phyloP scores from a whole-genome alignment of 768 basidiomycete species.

The Calvatia gigantea region DNA sequence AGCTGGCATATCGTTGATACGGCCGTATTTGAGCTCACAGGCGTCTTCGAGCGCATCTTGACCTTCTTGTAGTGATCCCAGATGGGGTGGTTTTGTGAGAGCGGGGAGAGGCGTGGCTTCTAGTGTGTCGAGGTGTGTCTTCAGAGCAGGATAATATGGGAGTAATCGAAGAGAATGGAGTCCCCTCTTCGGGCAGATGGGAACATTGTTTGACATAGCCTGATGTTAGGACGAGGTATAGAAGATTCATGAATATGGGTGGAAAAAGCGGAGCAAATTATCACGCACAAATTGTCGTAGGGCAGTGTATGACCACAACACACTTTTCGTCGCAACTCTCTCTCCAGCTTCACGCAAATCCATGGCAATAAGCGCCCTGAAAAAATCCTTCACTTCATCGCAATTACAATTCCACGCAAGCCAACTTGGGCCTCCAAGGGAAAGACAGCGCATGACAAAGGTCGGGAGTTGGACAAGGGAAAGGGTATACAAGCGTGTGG shows the following conservation, averaged over 20 bases:
- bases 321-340: constrained; percentile 75
- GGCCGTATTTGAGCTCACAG: constrained; percentile 52
- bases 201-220: constrained; percentile 70
- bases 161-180: constrained; percentile 65
- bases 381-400: constrained; percentile 74
- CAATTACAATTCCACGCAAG: constrained; percentile 60
- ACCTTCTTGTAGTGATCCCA: constrained; percentile 56
- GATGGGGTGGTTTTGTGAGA: constrained; percentile 65
- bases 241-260: no score
- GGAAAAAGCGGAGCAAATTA: not conserved
- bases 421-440: constrained; percentile 65
- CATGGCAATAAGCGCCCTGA: constrained; percentile 67
- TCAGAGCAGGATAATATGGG: constrained; percentile 56
- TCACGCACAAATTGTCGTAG: constrained; percentile 69
- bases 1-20: constrained; percentile 30
- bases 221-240: constrained; percentile 25
- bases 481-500: constrained; percentile 62
- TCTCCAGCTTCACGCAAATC: constrained; percentile 77
- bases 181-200: constrained; percentile 61
- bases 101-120: constrained; percentile 53
- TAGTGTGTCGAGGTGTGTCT: constrained; percentile 57
- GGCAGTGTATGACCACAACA: constrained; percentile 77
- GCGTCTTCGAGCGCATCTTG: constrained; percentile 63
- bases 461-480: constrained; percentile 66
- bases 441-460: constrained; percentile 60